A percentile compares a stretch with the other conserved stretches of the same genome.
Conservation (phyloP, 345 rosid genomes). For the Bruguiera parviflora region DNA sequence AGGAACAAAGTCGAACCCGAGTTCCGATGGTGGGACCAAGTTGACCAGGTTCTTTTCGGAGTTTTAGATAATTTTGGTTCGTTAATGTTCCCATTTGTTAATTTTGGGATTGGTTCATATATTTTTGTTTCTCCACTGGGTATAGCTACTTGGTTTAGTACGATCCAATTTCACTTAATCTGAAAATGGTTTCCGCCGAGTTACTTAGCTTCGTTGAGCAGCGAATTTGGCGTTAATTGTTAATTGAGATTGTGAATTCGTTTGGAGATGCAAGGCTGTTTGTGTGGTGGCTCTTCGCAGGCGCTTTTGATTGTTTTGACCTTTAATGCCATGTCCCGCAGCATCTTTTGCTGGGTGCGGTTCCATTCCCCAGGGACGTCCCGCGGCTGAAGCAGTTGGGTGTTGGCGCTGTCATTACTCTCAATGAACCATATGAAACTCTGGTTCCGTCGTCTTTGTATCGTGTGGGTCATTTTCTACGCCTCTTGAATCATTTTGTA, state of each 20-base stretch:
- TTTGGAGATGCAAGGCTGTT: no score
- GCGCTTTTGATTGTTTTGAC: not conserved
- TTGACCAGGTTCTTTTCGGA: conserved; percentile 43
- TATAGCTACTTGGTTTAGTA: no score
- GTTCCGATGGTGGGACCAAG: conserved; percentile 73
- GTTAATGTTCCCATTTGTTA: not conserved
- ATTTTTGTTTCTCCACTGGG: no score
- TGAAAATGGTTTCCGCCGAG: no score
- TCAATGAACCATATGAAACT: conserved; percentile 79
- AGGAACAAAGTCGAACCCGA: conserved; percentile 59
- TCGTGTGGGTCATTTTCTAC: conserved; percentile 38
- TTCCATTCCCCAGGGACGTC: conserved; percentile 86
- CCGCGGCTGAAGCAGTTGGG: conserved; percentile 65
- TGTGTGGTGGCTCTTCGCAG: no score
- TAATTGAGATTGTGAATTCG: no score
- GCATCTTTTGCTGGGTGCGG: conserved; percentile 80
- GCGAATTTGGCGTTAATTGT: no score
- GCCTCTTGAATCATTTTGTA: not conserved
- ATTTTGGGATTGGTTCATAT: not conserved
- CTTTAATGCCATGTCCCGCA: conserved; percentile 14
- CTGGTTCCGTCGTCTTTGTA: conserved; percentile 73
- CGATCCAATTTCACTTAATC: no score
- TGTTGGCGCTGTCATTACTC: conserved; percentile 76
- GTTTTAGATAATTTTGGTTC: not conserved
- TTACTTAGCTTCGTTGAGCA: no score